phyloP scores from a whole-genome alignment of 169 alveolate species.

The Amoebophrya sp. region DNA sequence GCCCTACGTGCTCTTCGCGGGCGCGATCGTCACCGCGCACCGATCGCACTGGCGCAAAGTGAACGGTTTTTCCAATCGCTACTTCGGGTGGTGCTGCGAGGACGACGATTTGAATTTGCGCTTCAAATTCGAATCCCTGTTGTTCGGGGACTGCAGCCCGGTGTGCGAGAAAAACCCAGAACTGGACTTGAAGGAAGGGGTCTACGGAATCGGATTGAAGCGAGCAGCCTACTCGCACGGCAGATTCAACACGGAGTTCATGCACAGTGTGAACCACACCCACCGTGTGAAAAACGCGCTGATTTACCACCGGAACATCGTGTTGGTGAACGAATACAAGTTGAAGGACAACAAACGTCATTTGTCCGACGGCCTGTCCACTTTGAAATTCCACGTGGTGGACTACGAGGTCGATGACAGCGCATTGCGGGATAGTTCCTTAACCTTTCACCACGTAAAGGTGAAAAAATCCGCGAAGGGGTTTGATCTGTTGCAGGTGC shows the following conservation, averaged over 20 bases:
- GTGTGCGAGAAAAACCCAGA: background rate
- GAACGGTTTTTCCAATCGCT: constrained; percentile 34
- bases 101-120: constrained; percentile 30
- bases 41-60: constrained; percentile 28
- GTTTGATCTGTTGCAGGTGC: background rate
- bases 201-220: no score
- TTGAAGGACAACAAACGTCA: background rate
- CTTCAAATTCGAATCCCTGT: background rate
- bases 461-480: background rate
- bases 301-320: background rate
- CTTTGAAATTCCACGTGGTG: background rate
- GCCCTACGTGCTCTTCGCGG: constrained; percentile 22
- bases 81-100: constrained; percentile 37
- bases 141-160: constrained; percentile 3
- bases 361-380: background rate
- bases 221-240: no score
- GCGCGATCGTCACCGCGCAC: constrained; percentile 20
- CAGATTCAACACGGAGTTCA: background rate
- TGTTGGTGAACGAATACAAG: background rate
- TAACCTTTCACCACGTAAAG: background rate
- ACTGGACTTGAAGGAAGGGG: no score
- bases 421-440: background rate
- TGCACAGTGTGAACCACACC: background rate
- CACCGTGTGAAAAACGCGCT: background rate
- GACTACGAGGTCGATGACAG: background rate